Evolutionary conservation across 75 land plant genomes (phyloP), one percentile per base, ranked within the genome.

Genomic region (Picea sitchensis): DNA sequence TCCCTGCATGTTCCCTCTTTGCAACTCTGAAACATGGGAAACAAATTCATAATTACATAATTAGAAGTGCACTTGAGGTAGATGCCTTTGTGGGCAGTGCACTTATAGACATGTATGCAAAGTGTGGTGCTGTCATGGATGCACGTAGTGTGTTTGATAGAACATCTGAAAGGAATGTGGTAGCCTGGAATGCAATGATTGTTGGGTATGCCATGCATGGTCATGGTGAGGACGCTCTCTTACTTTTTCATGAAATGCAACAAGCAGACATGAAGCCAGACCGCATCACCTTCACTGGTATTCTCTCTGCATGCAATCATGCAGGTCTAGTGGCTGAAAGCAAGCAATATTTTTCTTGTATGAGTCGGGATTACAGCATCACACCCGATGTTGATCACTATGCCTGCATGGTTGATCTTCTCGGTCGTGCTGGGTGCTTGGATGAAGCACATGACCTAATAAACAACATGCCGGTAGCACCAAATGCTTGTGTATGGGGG

Each of bases 151-250:
- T 85, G 57, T 88, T 88, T 78, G 73, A 84, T 58, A 75, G 59
- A 21, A 79, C 56, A 31, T 17, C 0, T 57, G 15, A 72, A 61
- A 51, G 14, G 20, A 26, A 20, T 26, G 54, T 79, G 21, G 63
- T 82, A 51, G 75, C 85, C 41, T 85, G 84, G 81, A 88, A 82
- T 26, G 73, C 84, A 75, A 82, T 85, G 74, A 82, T 85, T 65
- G 65, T 67, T 71, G 76, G 84, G 38, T 80, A 80, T 77, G 84
- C 75, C 3, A 65, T 82, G 73, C 76, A 82, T 73, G 87, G 81
- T 1, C 18, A 64, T 18, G 75, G 77, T 23, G 18, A 3, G 23
- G 65, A 26, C 3, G 87, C 60, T 2, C 63, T 86, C 64, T 73
- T 56, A 8, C 74, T 80, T 12, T 86, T 82, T 71, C 15, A 77